phyloP scores from a whole-genome alignment of 495 filamentous ascomycete genomes.

The Podospora sp. region DNA sequence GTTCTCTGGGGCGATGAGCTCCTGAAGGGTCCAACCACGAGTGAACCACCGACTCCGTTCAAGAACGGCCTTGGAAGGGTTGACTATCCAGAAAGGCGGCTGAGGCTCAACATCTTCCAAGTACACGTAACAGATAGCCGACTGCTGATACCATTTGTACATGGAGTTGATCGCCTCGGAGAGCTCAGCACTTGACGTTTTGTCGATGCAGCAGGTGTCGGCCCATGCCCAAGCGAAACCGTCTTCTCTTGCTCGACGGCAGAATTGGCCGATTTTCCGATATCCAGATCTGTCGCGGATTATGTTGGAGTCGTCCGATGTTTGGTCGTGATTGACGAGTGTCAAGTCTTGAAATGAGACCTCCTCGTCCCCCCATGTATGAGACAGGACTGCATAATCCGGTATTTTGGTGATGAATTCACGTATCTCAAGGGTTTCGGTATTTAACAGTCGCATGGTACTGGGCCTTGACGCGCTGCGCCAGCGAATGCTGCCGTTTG shows the following conservation, averaged over 20 bases:
- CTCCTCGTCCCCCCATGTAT: slow-evolving; percentile 47
- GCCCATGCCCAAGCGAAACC: slow-evolving; percentile 33
- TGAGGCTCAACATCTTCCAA: too few species aligned
- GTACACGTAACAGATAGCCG: slow-evolving; percentile 43
- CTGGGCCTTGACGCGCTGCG: too few species aligned
- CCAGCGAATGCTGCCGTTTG: too few species aligned
- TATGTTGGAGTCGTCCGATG: too few species aligned
- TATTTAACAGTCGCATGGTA: slow-evolving; percentile 26
- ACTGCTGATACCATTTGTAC: too few species aligned
- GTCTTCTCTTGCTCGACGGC: slow-evolving; percentile 18
- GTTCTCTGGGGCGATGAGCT: slow-evolving; percentile 42
- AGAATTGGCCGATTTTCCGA: slow-evolving; percentile 29
- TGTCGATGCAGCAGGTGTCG: too few species aligned
- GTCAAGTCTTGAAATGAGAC: slow-evolving; percentile 42
- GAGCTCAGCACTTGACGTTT: too few species aligned
- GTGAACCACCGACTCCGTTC: slow-evolving; percentile 41
- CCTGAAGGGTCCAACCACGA: slow-evolving; percentile 50
- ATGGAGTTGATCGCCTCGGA: too few species aligned
- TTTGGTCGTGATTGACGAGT: slow-evolving; percentile 15
- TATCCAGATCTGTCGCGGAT: too few species aligned
- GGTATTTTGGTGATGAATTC: slow-evolving; percentile 22
- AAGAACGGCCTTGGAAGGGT: too few species aligned
- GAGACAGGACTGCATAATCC: slow-evolving; percentile 50
- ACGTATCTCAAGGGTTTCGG: slow-evolving; percentile 20
- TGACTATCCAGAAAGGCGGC: too few species aligned